Base-by-base conservation (phyloP, 1,284 basidiomycete genomes). In the Porogramme epimiltina region DNA sequence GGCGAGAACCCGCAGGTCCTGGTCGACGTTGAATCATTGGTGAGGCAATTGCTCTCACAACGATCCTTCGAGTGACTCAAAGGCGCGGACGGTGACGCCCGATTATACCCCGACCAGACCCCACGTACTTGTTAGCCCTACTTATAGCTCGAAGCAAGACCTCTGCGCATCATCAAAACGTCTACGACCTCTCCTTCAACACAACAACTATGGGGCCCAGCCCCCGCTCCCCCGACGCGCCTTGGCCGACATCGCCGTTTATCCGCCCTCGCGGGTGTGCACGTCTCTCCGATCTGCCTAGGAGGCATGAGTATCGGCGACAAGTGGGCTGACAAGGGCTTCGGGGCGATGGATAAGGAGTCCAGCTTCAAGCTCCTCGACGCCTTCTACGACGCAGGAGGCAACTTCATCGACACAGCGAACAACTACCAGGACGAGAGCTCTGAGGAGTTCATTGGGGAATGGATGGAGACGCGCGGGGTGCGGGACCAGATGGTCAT, bases 361-460 rank as follows among this genome's bases (percentile, higher is more conserved):
- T 25, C 52, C n/a, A 61, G 60, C 20, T 77, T 79, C 65, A 69
- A 75, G 63, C 66, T 82, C 1, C 68, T 82, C 4, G 74, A 83
- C 45, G 71, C 76, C 0, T 81, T 67, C 52, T 78, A 65, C 38
- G 71, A 77, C 25, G 70, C 66, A 2, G 75, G 73, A n/a, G 78
- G 80, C 16, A 82, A 81, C 59, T 80, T 81, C 48, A 78, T 83
- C 54, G 80, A 83, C 54, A 83, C 79, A 0, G 71, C 81, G n/a
- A 80, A 76, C 49, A 66, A 62, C 51, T 79, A 80, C 42, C 51
- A 53, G 42, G 45, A 48, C 47, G 51, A 45, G 46, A 65, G 71
- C 1, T 79, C 76, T 2, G 83, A 85, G 58, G 61, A 65, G 40
- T 76, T 81, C 54, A 76, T 84, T 37, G 84, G 83, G 1, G 80